Evolutionary conservation across 768 basidiomycete species (phyloP).

Genomic region (Suillus americanus): DNA sequence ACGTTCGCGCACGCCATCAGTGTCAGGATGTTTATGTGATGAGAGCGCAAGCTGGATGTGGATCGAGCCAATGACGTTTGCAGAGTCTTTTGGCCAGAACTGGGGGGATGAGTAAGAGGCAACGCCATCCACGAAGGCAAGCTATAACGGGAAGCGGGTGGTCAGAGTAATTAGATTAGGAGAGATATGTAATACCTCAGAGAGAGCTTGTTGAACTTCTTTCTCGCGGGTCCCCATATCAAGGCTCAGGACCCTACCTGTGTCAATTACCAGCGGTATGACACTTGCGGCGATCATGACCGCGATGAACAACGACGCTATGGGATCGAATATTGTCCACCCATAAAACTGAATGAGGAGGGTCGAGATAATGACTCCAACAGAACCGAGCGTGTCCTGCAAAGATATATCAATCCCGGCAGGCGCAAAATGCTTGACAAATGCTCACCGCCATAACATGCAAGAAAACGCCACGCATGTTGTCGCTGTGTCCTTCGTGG

Average conservation of each 20-base stretch:
- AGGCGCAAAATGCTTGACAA: neutral
- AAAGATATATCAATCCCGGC: conserved; percentile 11
- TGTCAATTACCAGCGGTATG: conserved; percentile 91
- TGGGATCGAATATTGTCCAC: conserved; percentile 99
- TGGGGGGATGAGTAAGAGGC: conserved; percentile 77
- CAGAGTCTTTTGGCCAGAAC: conserved; percentile 96
- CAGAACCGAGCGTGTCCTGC: conserved; percentile 93
- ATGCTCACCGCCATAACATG: conserved; percentile 89
- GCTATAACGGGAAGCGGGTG: conserved; percentile 39
- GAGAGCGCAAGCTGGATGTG: conserved; percentile 83
- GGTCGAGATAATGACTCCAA: conserved; percentile 97
- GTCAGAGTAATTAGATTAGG: neutral
- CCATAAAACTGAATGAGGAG: conserved; percentile 94
- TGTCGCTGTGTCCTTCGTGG: conserved; percentile 91
- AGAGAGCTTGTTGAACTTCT: conserved; percentile 56
- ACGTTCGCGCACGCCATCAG: conserved; percentile 72
- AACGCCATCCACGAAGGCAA: conserved; percentile 74
- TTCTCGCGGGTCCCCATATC: conserved; percentile 71
- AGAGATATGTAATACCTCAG: conserved; percentile 48
- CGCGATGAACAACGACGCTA: conserved; percentile 96
- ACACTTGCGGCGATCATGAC: conserved; percentile 94
- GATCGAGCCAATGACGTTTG: conserved; percentile 84
- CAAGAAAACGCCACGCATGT: conserved; percentile 98
- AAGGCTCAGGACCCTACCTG: conserved; percentile 82
- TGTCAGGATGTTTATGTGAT: conserved; percentile 55